Percentiles rank a stretch among this genome's conserved stretches.
phyloP scores from a whole-genome alignment of 73 alveolate species.

The Effrenium voratum region DNA sequence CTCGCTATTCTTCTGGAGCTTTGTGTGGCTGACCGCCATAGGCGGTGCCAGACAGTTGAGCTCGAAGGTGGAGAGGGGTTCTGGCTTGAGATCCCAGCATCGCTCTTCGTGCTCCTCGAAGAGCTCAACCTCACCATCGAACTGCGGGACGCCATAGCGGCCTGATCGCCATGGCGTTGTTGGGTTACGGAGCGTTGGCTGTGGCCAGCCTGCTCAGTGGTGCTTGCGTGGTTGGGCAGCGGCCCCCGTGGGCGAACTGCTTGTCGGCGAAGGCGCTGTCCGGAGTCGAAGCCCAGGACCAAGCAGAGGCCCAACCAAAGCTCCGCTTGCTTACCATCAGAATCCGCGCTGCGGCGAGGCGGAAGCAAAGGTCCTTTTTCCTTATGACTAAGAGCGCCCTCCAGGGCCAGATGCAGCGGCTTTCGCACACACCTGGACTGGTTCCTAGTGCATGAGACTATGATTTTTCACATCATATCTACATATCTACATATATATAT shows the following conservation, averaged over 20 bases:
- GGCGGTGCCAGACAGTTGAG: neutral
- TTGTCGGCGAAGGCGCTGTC: neutral
- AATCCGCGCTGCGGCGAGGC: neutral
- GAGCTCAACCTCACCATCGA: constrained; percentile 7
- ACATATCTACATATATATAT: too few species aligned
- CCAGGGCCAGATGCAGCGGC: too few species aligned
- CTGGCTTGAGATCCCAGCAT: constrained; percentile 25
- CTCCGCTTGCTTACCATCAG: constrained; percentile 13
- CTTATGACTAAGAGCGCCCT: neutral
- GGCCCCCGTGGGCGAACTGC: neutral
- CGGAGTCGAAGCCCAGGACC: neutral
- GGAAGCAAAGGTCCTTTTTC: neutral
- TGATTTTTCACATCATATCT: too few species aligned
- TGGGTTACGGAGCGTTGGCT: neutral
- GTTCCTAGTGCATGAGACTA: too few species aligned
- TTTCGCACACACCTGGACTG: too few species aligned
- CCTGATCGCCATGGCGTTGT: neutral
- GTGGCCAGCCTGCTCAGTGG: neutral
- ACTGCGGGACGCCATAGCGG: constrained; percentile 40
- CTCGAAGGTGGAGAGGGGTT: constrained; percentile 10
- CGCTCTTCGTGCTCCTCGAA: constrained; percentile 21
- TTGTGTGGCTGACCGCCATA: constrained; percentile 4
- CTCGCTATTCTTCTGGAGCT: neutral
- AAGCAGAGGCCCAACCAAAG: neutral
- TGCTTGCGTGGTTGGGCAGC: neutral